A percentile compares a stretch with the other conserved stretches of the same genome.
phyloP scores from a whole-genome alignment of 768 basidiomycete genomes.

The Russula compacta region DNA sequence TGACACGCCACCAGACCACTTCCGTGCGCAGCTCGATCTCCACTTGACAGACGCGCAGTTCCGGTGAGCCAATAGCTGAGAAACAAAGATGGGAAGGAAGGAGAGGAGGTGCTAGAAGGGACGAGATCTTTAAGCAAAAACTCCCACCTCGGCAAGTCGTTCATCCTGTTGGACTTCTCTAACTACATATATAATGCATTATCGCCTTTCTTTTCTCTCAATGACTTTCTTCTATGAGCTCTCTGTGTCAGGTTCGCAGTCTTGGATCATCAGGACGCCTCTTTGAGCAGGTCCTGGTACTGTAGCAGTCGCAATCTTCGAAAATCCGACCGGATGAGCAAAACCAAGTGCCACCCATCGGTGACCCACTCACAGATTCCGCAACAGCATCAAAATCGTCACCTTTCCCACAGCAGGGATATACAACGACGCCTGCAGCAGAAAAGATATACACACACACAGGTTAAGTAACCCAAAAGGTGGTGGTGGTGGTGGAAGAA shows the following conservation, averaged over 20 bases:
- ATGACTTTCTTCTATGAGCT: not conserved
- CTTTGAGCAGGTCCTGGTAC: slow-evolving; percentile 7
- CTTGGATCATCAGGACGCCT: not conserved
- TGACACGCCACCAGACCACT: slow-evolving; percentile 25
- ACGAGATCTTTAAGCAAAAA: slow-evolving; percentile 14
- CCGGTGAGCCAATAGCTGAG: slow-evolving; percentile 19
- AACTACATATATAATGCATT: not conserved
- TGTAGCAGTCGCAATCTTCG: slow-evolving; percentile 6
- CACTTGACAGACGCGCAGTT: slow-evolving; percentile 42
- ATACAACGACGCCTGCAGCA: slow-evolving; percentile 85
- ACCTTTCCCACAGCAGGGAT: slow-evolving; percentile 96
- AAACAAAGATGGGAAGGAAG: not conserved
- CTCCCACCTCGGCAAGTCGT: not conserved
- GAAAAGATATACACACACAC: not conserved
- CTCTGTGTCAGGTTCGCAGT: not conserved
- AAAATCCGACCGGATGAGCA: not conserved
- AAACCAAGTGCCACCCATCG: not conserved
- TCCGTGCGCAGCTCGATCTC: slow-evolving; percentile 26
- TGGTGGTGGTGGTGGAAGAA: too few relatives aligned
- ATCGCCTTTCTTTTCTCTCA: not conserved
- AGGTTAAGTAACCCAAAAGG: not conserved
- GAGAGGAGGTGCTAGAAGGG: slow-evolving; percentile 6
- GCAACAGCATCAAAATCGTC: slow-evolving; percentile 94
- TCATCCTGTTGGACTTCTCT: not conserved
- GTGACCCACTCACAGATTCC: slow-evolving; percentile 65